Percentiles rank a stretch among this genome's conserved stretches.
Evolutionary conservation across 768 basidiomycete genomes (phyloP).

Genomic region (Rhodocollybia butyracea): DNA sequence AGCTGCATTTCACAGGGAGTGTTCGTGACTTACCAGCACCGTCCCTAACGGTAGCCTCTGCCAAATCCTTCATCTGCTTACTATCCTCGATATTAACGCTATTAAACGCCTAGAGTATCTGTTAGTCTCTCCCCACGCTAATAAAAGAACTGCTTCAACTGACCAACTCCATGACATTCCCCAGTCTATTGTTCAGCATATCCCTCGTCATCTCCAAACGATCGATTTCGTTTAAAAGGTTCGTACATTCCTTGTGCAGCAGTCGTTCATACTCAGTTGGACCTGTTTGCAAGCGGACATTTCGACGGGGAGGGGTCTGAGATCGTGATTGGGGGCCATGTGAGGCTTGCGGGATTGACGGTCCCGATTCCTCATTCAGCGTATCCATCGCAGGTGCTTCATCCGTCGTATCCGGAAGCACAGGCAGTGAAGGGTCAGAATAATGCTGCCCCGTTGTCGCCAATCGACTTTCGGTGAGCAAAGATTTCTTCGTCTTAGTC

Average conservation of each 20-base stretch:
- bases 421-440: too few relatives aligned
- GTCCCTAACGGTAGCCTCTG: slow-evolving; percentile 37
- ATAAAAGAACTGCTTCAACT: not conserved
- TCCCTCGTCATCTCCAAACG: slow-evolving; percentile 38
- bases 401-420: too few relatives aligned
- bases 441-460: too few relatives aligned
- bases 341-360: too few relatives aligned
- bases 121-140: not conserved
- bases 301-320: not conserved
- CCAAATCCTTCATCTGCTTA: slow-evolving; percentile 34
- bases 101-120: slow-evolving; percentile 37
- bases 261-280: slow-evolving; percentile 11
- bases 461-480: too few relatives aligned
- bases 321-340: not conserved
- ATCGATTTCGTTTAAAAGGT: slow-evolving; percentile 46
- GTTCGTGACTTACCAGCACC: slow-evolving; percentile 31
- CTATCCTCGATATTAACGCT: slow-evolving; percentile 49
- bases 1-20: not conserved
- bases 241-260: slow-evolving; percentile 42
- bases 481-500: too few relatives aligned
- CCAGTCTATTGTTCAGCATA: slow-evolving; percentile 42
- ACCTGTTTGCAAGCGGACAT: not conserved
- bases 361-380: too few relatives aligned
- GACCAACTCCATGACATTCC: slow-evolving; percentile 51
- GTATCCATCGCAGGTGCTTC: not conserved